Percentiles rank a stretch among this genome's conserved stretches.
Conservation (phyloP, 2,329 filamentous ascomycete genomes). For the Aspergillus thermomutatus region DNA sequence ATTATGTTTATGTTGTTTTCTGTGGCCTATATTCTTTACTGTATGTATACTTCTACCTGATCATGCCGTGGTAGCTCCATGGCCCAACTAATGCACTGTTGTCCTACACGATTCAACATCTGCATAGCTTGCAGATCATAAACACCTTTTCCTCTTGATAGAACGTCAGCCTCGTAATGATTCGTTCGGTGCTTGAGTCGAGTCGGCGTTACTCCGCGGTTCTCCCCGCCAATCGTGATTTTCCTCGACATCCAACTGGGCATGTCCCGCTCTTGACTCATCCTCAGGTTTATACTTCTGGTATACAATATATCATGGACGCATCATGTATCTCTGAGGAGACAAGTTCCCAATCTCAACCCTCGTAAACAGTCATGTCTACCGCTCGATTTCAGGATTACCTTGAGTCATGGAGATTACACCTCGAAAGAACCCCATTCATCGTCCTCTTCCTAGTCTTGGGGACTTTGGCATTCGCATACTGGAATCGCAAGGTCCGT, state of each 20-base stretch:
- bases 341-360: too few species aligned
- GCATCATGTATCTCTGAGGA: too few species aligned
- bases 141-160: too few species aligned
- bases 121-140: background rate
- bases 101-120: background rate
- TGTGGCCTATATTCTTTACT: background rate
- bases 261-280: background rate
- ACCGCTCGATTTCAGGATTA: background rate
- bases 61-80: background rate
- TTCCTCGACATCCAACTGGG: background rate
- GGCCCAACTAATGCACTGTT: background rate
- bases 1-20: conserved; percentile 9
- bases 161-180: background rate
- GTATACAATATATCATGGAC: background rate
- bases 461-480: conserved; percentile 4
- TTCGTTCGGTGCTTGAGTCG: background rate
- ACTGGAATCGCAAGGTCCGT: conserved; percentile 9
- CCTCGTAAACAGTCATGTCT: background rate
- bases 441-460: conserved; percentile 2
- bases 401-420: background rate
- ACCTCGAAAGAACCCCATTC: conserved; percentile 4
- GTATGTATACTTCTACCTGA: background rate
- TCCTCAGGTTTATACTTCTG: background rate
- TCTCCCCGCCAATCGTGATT: background rate
- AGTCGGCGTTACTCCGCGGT: background rate